Evolutionary conservation across 805 yeast genomes (phyloP).

Genomic region (Priceomyces melissophilus): DNA sequence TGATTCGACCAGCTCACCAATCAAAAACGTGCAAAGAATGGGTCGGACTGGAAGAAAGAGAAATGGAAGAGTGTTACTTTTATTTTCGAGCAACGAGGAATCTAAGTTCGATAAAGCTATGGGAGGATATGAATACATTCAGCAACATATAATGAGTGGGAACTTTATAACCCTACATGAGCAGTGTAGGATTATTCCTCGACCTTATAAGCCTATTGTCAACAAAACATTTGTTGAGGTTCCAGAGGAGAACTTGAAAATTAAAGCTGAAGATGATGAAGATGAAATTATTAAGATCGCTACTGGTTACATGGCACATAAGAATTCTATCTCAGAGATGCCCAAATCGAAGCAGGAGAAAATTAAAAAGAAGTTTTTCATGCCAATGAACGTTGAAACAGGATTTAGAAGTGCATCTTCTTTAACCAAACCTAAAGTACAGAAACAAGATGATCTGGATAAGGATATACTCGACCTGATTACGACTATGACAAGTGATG

Average conservation of each 20-base stretch:
- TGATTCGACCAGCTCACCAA: slow-evolving; percentile 91
- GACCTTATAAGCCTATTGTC: slow-evolving; percentile 50
- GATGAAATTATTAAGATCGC: slow-evolving; percentile 69
- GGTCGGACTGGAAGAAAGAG: slow-evolving; percentile 97
- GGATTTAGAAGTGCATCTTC: slow-evolving; percentile 57
- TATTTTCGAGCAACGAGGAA: slow-evolving; percentile 76
- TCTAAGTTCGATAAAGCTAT: slow-evolving; percentile 78
- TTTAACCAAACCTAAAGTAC: slow-evolving; percentile 29
- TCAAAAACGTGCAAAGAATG: slow-evolving; percentile 91
- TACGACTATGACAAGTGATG: slow-evolving; percentile 16
- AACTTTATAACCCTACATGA: slow-evolving; percentile 40
- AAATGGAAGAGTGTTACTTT: slow-evolving; percentile 74
- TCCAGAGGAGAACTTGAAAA: slow-evolving; percentile 65
- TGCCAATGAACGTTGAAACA: slow-evolving; percentile 70
- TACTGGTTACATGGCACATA: slow-evolving; percentile 51
- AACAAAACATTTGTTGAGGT: slow-evolving; percentile 55
- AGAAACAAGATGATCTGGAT: background rate
- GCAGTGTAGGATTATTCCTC: slow-evolving; percentile 70
- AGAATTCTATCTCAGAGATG: background rate
- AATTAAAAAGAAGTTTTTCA: slow-evolving; percentile 48
- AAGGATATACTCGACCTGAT: slow-evolving; percentile 8
- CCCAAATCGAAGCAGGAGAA: slow-evolving; percentile 9
- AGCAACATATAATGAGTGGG: slow-evolving; percentile 57
- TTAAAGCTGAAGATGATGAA: slow-evolving; percentile 53
- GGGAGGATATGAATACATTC: slow-evolving; percentile 78